phyloP scores from a whole-genome alignment of 306 rosid genomes.

The Clitoria ternatea region DNA sequence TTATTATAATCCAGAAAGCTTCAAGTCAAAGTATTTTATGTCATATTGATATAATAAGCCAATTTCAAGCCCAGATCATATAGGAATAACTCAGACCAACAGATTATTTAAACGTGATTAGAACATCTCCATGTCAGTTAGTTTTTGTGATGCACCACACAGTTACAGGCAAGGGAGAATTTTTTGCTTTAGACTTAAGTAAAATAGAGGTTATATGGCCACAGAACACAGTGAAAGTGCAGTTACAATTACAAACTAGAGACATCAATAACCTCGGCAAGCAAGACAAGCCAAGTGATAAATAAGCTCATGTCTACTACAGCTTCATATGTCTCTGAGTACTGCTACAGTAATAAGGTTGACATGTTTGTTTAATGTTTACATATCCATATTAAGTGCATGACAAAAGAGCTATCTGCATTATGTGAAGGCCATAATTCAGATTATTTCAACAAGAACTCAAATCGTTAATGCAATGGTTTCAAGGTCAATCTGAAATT shows the following conservation, averaged over 20 bases:
- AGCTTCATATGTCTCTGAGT: too few species aligned
- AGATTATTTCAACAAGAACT: not conserved
- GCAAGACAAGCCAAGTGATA: not conserved
- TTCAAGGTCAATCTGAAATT: not conserved
- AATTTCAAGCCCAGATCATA: not conserved
- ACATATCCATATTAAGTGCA: not conserved
- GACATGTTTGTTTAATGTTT: not conserved
- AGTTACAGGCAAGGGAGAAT: too few species aligned
- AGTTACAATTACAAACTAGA: not conserved
- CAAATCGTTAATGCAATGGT: not conserved
- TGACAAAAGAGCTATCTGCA: not conserved
- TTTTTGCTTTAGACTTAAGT: too few species aligned
- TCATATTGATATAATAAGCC: not conserved
- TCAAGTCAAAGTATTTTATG: not conserved
- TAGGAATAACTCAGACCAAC: not conserved
- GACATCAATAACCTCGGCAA: not conserved
- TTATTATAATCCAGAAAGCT: not conserved
- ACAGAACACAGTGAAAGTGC: too few species aligned
- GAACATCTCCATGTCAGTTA: too few species aligned
- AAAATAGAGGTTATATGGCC: too few species aligned
- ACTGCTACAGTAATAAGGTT: too few species aligned
- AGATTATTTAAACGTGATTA: not conserved
- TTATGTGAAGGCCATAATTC: not conserved
- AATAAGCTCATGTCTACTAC: not conserved
- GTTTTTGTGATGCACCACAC: too few species aligned